Evolutionary conservation across 2,329 filamentous ascomycete species (phyloP).

Genomic region (Penicillium griseofulvum): DNA sequence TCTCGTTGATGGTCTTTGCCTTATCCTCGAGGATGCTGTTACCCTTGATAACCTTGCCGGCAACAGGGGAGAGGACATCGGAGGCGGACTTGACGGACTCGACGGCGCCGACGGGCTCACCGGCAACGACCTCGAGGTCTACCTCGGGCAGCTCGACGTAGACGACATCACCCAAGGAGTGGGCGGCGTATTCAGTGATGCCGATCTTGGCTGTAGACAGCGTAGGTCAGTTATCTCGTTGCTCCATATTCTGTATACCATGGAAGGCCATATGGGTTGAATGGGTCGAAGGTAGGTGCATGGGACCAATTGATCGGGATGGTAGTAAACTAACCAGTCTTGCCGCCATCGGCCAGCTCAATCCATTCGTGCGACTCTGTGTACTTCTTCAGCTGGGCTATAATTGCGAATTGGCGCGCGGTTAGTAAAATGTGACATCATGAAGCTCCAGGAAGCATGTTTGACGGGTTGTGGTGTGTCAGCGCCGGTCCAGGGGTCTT

Average conservation of each 20-base stretch:
- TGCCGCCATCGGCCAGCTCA: slow-evolving; percentile 78
- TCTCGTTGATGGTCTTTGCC: slow-evolving; percentile 83
- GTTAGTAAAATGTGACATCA: slow-evolving; percentile 23
- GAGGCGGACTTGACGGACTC: slow-evolving; percentile 99
- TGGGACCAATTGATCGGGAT: neutral
- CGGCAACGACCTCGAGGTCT: slow-evolving; percentile 66
- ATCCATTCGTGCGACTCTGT: slow-evolving; percentile 99
- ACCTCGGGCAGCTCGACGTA: slow-evolving; percentile 87
- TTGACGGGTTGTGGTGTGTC: slow-evolving; percentile 7
- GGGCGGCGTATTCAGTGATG: slow-evolving; percentile 87
- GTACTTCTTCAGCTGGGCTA: slow-evolving; percentile 68
- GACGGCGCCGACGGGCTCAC: slow-evolving; percentile 87
- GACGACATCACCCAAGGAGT: slow-evolving; percentile 92
- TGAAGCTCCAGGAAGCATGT: slow-evolving; percentile 1
- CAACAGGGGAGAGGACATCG: slow-evolving; percentile 87
- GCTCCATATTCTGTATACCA: neutral
- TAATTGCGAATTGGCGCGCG: slow-evolving; percentile 14
- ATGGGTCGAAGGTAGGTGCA: neutral
- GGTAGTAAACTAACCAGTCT: slow-evolving; percentile 56
- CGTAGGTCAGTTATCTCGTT: slow-evolving; percentile 5
- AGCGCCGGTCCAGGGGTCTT: slow-evolving; percentile 1
- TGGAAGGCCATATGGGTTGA: neutral
- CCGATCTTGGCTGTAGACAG: slow-evolving; percentile 61
- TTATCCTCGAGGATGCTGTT: slow-evolving; percentile 79
- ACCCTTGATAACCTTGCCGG: slow-evolving; percentile 70